Conservation (phyloP, 2,329 filamentous ascomycete species). For the Penicillium sp. region DNA sequence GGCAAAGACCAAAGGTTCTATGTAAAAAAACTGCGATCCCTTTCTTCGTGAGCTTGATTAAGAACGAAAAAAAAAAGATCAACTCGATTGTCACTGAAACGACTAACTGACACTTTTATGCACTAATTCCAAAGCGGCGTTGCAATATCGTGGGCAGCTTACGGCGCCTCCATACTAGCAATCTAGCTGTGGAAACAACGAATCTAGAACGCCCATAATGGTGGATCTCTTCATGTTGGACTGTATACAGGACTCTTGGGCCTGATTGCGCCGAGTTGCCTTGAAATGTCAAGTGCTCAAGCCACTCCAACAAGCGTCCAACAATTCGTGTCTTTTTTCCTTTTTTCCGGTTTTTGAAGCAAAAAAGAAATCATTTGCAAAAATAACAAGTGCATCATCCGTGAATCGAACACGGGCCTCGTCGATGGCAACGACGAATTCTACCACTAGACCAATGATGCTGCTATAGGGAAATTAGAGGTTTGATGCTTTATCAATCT, state of each 20-base stretch:
- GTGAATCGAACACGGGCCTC: slow-evolving; percentile 51
- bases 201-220: neutral
- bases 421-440: slow-evolving; percentile 50
- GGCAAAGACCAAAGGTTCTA: no score
- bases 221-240: neutral
- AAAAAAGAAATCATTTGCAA: neutral
- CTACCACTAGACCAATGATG: slow-evolving; percentile 50
- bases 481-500: neutral
- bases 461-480: neutral
- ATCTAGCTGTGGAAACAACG: neutral
- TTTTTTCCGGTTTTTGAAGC: no score
- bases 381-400: slow-evolving; percentile 43
- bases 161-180: slow-evolving; percentile 2
- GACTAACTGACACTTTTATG: neutral
- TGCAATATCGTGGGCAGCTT: neutral
- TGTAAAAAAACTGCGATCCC: no score
- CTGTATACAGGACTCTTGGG: neutral
- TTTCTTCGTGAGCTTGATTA: neutral
- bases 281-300: neutral
- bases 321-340: no score
- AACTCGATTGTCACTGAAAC: neutral
- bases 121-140: neutral
- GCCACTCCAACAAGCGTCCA: no score
- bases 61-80: neutral
- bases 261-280: neutral